Percentiles rank a stretch among this genome's conserved stretches.
These are phyloP conservation scores for Knoxia roxburghii DNA, from an alignment of 257 asterid species.

Conservation along the genomic window DNA sequence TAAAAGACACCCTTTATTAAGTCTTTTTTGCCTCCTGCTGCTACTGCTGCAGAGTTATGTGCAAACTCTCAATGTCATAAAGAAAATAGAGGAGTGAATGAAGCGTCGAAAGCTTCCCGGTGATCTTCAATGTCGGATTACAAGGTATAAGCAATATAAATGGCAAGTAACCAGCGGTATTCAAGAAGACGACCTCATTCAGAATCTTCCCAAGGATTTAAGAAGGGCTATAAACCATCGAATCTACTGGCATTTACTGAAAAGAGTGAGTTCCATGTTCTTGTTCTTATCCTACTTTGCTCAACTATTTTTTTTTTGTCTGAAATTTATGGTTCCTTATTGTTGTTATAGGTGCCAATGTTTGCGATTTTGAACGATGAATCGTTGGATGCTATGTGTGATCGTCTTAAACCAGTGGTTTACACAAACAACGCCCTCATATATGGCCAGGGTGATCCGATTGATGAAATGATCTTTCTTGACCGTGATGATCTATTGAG, in stretches of 20 bases:
- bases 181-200: slow-evolving; percentile 47
- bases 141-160: slow-evolving; percentile 31
- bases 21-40: too few relatives aligned
- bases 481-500: slow-evolving; percentile 51
- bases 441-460: slow-evolving; percentile 59
- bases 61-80: slow-evolving; percentile 31
- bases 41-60: slow-evolving; percentile 25
- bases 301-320: too few relatives aligned
- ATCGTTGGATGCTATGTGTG: slow-evolving; percentile 50
- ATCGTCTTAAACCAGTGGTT: slow-evolving; percentile 40
- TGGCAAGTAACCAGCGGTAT: slow-evolving; percentile 71
- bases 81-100: slow-evolving; percentile 39
- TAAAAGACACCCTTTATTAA: too few relatives aligned
- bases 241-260: slow-evolving; percentile 57
- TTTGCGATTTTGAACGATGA: slow-evolving; percentile 55
- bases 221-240: slow-evolving; percentile 62
- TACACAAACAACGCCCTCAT: slow-evolving; percentile 48
- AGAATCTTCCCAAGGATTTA: slow-evolving; percentile 60
- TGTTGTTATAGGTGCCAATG: slow-evolving; percentile 47
- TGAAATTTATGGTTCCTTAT: background rate
- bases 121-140: slow-evolving; percentile 24
- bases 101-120: slow-evolving; percentile 36
- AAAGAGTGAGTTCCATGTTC: slow-evolving; percentile 27
- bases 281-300: background rate
- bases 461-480: slow-evolving; percentile 58